A percentile compares a stretch with the other conserved stretches of the same genome.
Conservation (phyloP, 106 monocot species). For the Allium fistulosum region DNA sequence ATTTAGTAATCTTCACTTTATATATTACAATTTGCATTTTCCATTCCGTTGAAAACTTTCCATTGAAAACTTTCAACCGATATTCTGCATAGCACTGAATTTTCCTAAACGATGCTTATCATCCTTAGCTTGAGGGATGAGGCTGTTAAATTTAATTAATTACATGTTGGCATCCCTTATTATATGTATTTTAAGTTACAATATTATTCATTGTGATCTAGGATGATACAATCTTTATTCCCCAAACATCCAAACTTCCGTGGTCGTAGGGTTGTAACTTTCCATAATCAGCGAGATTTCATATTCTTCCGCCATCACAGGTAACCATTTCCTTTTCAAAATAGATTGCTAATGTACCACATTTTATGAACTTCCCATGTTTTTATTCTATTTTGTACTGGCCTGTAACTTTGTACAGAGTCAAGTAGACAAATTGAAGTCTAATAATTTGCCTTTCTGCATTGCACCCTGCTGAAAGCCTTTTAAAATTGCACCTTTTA, state of each 20-base stretch:
- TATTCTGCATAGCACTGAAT: too few species aligned
- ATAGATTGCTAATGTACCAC: not conserved
- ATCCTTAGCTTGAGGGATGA: too few species aligned
- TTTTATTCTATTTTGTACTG: not conserved
- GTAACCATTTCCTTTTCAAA: conserved; percentile 22
- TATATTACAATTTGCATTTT: too few species aligned
- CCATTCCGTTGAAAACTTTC: too few species aligned
- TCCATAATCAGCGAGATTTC: conserved; percentile 96
- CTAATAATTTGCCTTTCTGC: too few species aligned
- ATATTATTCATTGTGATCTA: not conserved
- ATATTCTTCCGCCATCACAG: conserved; percentile 97
- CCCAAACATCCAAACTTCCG: conserved; percentile 82
- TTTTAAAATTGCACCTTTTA: too few species aligned
- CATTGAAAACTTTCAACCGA: too few species aligned
- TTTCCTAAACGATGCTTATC: too few species aligned
- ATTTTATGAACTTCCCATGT: conserved; percentile 1
- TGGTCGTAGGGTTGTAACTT: conserved; percentile 90
- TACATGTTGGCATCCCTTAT: not conserved
- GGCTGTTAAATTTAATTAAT: too few species aligned
- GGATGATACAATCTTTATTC: conserved; percentile 92
- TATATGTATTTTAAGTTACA: not conserved
- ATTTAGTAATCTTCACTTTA: too few species aligned
- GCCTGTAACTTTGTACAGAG: not conserved
- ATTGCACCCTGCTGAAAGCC: too few species aligned
- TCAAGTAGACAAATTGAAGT: too few species aligned